A percentile compares a stretch with the other conserved stretches of the same genome.
Conservation (phyloP, 331 rosid species). For the Spiraea crenata region DNA sequence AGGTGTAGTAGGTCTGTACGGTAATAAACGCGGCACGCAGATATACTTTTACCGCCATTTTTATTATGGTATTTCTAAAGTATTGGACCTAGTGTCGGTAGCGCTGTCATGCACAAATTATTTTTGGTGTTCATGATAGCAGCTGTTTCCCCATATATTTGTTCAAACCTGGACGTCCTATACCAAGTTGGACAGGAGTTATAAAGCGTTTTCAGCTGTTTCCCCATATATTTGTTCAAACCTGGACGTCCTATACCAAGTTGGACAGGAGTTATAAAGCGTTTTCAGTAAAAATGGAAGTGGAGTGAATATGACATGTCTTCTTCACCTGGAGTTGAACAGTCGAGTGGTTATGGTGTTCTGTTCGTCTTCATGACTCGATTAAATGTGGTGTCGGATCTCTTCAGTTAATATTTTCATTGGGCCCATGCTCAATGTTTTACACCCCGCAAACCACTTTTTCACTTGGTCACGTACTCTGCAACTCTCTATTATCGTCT, state of each 20-base stretch:
- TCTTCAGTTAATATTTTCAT: not conserved
- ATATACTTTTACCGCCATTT: not conserved
- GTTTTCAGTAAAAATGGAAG: no score
- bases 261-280: not conserved
- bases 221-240: no score
- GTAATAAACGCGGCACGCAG: not conserved
- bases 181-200: not conserved
- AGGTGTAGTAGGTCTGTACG: not conserved
- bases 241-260: no score
- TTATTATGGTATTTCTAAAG: not conserved
- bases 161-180: no score
- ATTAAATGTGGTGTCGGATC: slow-evolving; percentile 35
- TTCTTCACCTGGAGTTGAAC: not conserved
- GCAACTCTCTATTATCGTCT: not conserved
- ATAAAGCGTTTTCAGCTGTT: not conserved
- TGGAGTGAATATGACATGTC: slow-evolving; percentile 33
- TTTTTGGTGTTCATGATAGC: no score
- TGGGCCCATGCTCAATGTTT: slow-evolving; percentile 4
- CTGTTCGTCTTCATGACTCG: slow-evolving; percentile 30
- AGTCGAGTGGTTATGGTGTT: not conserved
- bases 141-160: no score
- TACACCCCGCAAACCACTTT: not conserved
- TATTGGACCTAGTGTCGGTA: no score
- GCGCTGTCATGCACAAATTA: no score
- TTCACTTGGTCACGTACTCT: not conserved